Conservation (phyloP, 2,329 filamentous ascomycete species). For the Metarhizium guizhouense region DNA sequence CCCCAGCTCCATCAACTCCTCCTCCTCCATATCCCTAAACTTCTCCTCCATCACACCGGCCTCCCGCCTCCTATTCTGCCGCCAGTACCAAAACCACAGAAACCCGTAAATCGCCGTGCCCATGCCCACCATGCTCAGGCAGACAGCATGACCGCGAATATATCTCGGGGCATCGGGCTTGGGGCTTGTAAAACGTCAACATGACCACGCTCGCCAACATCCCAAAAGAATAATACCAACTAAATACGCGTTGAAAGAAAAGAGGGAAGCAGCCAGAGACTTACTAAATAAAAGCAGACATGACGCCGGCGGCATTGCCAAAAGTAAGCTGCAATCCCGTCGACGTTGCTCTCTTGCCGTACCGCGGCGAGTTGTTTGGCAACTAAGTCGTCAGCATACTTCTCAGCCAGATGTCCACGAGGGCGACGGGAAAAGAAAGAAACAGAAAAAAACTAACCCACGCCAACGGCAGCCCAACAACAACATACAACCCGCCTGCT, state of each 20-base stretch:
- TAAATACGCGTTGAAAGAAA: too few relatives aligned
- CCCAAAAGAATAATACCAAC: background rate
- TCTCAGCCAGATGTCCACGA: background rate
- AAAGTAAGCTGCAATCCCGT: slow-evolving; percentile 63
- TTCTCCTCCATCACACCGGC: slow-evolving; percentile 27
- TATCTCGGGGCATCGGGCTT: slow-evolving; percentile 45
- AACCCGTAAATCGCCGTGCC: slow-evolving; percentile 42
- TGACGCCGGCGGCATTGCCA: slow-evolving; percentile 63
- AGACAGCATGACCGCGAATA: slow-evolving; percentile 52
- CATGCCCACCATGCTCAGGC: slow-evolving; percentile 47
- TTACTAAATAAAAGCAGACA: slow-evolving; percentile 59
- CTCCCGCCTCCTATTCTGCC: slow-evolving; percentile 36
- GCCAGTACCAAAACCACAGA: slow-evolving; percentile 44
- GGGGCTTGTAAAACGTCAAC: slow-evolving; percentile 21
- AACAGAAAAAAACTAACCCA: slow-evolving; percentile 29
- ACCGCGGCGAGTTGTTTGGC: slow-evolving; percentile 61
- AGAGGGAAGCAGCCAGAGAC: slow-evolving; percentile 5
- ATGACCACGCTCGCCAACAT: background rate
- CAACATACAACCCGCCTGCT: slow-evolving; percentile 60
- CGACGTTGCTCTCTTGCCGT: slow-evolving; percentile 66
- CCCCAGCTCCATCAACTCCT: slow-evolving; percentile 40
- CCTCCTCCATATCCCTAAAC: slow-evolving; percentile 32
- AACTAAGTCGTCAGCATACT: slow-evolving; percentile 21
- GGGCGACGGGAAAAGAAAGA: background rate
- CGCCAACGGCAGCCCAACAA: slow-evolving; percentile 46